These are phyloP conservation scores for Phytophthora idaei DNA, from an alignment of 352 stramenopile species.

Conservation along the genomic window DNA sequence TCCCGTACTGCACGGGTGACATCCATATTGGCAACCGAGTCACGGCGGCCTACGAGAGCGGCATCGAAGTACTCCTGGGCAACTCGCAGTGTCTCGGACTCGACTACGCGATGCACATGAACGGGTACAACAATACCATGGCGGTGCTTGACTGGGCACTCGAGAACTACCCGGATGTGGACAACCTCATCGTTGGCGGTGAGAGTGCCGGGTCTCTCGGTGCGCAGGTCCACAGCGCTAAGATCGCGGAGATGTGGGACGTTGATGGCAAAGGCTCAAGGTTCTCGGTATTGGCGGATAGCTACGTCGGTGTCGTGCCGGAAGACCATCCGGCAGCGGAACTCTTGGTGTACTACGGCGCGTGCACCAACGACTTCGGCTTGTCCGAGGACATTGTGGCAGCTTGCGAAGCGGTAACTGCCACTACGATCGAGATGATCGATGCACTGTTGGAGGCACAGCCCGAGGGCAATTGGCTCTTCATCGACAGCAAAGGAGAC, in stretches of 20 bases:
- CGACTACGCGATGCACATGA: conserved; percentile 56
- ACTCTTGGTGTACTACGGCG: conserved; percentile 48
- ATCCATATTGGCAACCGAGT: conserved; percentile 60
- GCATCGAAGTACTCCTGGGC: conserved; percentile 40
- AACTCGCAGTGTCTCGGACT: conserved; percentile 39
- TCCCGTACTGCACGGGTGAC: conserved; percentile 78
- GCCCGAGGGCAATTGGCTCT: conserved; percentile 57
- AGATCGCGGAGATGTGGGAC: conserved; percentile 62
- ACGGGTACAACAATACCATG: conserved; percentile 71
- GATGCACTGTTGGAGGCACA: conserved; percentile 41
- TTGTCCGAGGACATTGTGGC: conserved; percentile 43
- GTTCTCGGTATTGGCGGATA: conserved; percentile 54
- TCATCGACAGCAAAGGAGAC: conserved; percentile 67
- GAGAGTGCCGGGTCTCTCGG: conserved; percentile 61
- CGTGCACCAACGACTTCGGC: conserved; percentile 34
- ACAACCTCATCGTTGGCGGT: conserved; percentile 56
- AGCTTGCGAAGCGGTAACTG: conserved; percentile 47
- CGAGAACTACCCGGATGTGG: conserved; percentile 61
- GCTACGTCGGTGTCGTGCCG: conserved; percentile 60
- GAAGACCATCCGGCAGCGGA: conserved; percentile 38
- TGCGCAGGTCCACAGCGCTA: conserved; percentile 45
- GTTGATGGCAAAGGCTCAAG: conserved; percentile 44
- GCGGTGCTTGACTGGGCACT: conserved; percentile 62
- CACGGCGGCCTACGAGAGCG: conserved; percentile 27
- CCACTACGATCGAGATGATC: conserved; percentile 46